Conservation (phyloP, 148 eudicot genomes). For the Persicaria tinctoria region DNA sequence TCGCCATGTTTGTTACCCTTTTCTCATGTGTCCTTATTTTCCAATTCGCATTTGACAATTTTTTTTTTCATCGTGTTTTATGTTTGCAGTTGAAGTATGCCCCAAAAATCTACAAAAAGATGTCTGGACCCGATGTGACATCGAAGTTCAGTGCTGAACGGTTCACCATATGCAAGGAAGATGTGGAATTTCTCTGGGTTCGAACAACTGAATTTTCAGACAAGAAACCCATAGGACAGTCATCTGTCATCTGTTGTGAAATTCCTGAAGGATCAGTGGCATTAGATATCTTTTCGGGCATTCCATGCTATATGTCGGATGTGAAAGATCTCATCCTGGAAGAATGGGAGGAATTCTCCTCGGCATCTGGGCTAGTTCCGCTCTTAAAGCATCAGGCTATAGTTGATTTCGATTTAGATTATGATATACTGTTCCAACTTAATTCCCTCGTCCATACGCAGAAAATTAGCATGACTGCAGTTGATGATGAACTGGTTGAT, state of each 20-base stretch:
- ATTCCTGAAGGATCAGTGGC: slow-evolving; percentile 34
- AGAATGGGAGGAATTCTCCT: slow-evolving; percentile 42
- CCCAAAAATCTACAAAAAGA: slow-evolving; percentile 61
- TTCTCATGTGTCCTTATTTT: neutral
- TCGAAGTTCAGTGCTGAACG: slow-evolving; percentile 59
- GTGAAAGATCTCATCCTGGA: slow-evolving; percentile 34
- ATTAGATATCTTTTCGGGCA: slow-evolving; percentile 31
- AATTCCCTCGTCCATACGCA: slow-evolving; percentile 82
- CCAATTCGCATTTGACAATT: neutral
- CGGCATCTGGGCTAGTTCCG: slow-evolving; percentile 62
- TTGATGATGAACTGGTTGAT: slow-evolving; percentile 55
- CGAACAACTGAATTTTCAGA: slow-evolving; percentile 78
- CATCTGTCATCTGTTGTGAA: slow-evolving; percentile 72
- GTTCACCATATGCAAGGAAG: slow-evolving; percentile 81
- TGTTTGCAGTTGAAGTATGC: slow-evolving; percentile 70
- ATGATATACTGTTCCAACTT: slow-evolving; percentile 77
- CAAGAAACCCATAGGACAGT: slow-evolving; percentile 58
- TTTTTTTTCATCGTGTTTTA: neutral
- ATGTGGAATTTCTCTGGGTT: slow-evolving; percentile 69
- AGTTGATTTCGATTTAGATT: slow-evolving; percentile 29
- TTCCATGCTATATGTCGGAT: slow-evolving; percentile 48
- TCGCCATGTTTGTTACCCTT: neutral
- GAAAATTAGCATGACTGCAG: slow-evolving; percentile 68
- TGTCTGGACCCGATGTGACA: slow-evolving; percentile 54
- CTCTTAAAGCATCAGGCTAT: slow-evolving; percentile 41